These are phyloP conservation scores for Aspergillus bridgeri DNA, from an alignment of 495 filamentous ascomycete genomes.

Conservation along the genomic window DNA sequence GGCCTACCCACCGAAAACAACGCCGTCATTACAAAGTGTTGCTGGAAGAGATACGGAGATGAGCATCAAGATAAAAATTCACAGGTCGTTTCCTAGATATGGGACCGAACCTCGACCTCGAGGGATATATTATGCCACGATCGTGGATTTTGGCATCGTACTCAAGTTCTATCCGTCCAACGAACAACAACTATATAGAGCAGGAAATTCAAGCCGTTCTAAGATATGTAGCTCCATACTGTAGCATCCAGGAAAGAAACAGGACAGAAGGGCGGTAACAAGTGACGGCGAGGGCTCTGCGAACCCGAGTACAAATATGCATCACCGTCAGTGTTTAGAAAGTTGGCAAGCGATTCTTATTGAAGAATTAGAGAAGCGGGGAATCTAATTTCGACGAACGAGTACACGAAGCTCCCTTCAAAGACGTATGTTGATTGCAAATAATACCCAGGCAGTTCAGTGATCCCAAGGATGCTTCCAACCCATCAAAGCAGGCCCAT, in stretches of 20 bases:
- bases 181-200: too few relatives aligned
- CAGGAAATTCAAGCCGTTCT: too few relatives aligned
- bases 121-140: too few relatives aligned
- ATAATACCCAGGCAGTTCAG: constrained; percentile 46
- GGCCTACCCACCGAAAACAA: constrained; percentile 60
- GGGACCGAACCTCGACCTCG: background rate
- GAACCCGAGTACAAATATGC: background rate
- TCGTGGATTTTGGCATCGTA: too few relatives aligned
- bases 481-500: constrained; percentile 80
- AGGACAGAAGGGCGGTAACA: too few relatives aligned
- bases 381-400: background rate
- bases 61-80: background rate
- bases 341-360: background rate
- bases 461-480: constrained; percentile 99
- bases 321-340: too few relatives aligned
- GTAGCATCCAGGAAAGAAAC: too few relatives aligned
- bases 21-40: constrained; percentile 86
- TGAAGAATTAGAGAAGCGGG: background rate
- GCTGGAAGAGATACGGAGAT: constrained; percentile 58
- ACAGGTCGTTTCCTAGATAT: background rate
- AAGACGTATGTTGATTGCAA: background rate
- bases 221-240: too few relatives aligned
- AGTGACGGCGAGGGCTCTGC: too few relatives aligned
- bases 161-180: too few relatives aligned
- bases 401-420: background rate